Base-by-base conservation (phyloP, 2,329 filamentous ascomycete species). In the Arthrinium phaeospermum region DNA sequence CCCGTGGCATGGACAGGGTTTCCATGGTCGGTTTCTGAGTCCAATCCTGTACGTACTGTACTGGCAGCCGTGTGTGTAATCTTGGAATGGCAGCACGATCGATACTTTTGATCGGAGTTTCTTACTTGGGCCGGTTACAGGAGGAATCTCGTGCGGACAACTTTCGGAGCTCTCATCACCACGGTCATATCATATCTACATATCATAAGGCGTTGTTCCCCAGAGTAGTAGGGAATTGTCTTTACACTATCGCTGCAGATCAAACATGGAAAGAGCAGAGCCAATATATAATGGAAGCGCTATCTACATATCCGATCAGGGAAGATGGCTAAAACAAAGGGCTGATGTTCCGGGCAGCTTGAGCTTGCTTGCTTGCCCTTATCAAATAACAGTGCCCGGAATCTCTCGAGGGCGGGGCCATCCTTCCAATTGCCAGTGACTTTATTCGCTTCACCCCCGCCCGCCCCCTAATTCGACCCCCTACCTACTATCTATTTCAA, bases 371-470 rank as follows among this genome's bases (percentile, higher is more conserved):
- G 57, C 47, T 64, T 64, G 57, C 30, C 57, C 57, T 64, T 64
- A 64, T 64, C 57, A 64, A 64, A 64, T 64, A 64, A 64, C 57
- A 64, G 57, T 41, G 57, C 57, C 30, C 22, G 57, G 57, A 64
- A 64, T 64, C 57, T 41, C 57, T 14, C 13, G 19, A 19, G 37
- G 37, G 57, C 57, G 57, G 57, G 57, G 57, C 57, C 22, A 7
- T 19, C 24, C 24, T 30, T 30, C 27, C 27, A 30, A 30, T 30
- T 2, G 27, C 27, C 27, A 30, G 27, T 49, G 3, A 8, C 46
- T 22, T 64, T 64, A 34, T 64, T 64, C 57, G 22, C n/a, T 64
- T 64, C 57, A 64, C 57, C 8, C 57, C 57, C 57, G 10, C 10
- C 19, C 14, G 27, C 16, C 57, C 57, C 57, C 30, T 64, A 64